Evolutionary conservation across 805 yeast genomes (phyloP).

Genomic region (Wickerhamomyces bisporus): DNA sequence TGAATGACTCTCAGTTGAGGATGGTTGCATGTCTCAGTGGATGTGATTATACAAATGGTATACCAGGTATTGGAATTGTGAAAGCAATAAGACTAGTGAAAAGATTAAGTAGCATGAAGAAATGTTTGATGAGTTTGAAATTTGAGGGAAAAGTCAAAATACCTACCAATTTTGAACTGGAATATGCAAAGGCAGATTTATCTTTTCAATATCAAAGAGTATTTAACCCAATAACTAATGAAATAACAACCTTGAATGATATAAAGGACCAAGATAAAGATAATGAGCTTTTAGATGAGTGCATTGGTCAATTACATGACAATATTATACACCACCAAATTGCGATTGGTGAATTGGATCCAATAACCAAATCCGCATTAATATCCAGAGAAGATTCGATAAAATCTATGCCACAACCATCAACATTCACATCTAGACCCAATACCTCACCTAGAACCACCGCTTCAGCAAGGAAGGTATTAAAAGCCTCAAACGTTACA

Average conservation of each 20-base stretch:
- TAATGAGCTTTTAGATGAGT: slow-evolving; percentile 28
- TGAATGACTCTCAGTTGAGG: slow-evolving; percentile 55
- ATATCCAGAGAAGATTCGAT: slow-evolving; percentile 15
- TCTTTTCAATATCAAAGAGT: slow-evolving; percentile 88
- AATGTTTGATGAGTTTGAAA: slow-evolving; percentile 49
- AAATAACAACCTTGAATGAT: slow-evolving; percentile 54
- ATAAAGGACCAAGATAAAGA: slow-evolving; percentile 36
- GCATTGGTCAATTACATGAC: slow-evolving; percentile 34
- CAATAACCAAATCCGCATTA: slow-evolving; percentile 32
- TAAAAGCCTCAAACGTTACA: not conserved
- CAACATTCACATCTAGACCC: not conserved
- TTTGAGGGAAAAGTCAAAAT: slow-evolving; percentile 55
- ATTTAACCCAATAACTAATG: slow-evolving; percentile 53
- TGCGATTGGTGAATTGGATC: slow-evolving; percentile 65
- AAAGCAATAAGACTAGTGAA: slow-evolving; percentile 64
- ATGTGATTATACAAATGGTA: slow-evolving; percentile 91
- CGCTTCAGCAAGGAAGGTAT: not conserved
- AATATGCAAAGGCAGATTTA: slow-evolving; percentile 59
- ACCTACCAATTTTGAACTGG: slow-evolving; percentile 54
- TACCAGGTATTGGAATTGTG: slow-evolving; percentile 73
- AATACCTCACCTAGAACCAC: not conserved
- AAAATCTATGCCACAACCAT: not conserved
- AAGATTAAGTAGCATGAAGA: slow-evolving; percentile 45
- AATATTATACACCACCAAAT: slow-evolving; percentile 47
- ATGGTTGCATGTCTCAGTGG: slow-evolving; percentile 88